Evolutionary conservation across 2,329 filamentous ascomycete species (phyloP), one percentile per base, ranked within the genome.

Genomic region (Aspergillus novofumigatus): DNA sequence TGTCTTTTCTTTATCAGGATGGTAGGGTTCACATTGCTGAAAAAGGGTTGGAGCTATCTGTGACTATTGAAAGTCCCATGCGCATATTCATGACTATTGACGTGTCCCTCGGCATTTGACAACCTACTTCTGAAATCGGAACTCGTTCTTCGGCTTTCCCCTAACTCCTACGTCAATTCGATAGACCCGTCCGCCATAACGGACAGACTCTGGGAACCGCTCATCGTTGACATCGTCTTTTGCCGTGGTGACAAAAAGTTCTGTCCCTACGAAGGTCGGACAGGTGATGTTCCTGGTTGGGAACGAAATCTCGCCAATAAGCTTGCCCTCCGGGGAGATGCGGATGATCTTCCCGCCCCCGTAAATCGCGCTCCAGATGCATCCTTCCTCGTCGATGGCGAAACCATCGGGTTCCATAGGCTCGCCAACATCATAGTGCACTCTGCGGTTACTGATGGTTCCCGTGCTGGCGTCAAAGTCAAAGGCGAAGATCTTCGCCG

Each of bases 361-460:
- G 69, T 91, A 94, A n/a, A 94, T 80, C 7, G 91, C 90, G 59
- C 89, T 87, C 92, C 93, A 97, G 67, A 96, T 81, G 76, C 89
- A 88, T n/a, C 91, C 92, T 54, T 95, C 85, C 47, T 82, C 83
- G 69, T 97, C 92, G 67, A 95, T 83, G 60, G 88, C 87, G 75
- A 93, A 92, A 2, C 92, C 92, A 73, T 97, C 92, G 1, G 91
- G 91, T 60, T 83, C 80, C 5, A 85, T 84, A 50, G 81, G 72
- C 1, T 83, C 83, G 3, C 83, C 80, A 69, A 92, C 85, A 56
- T 82, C 78, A 77, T 92, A 93, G 75, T 92, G 91, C 41, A 87
- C 78, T 55, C 89, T 85, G 67, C 85, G 83, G 73, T 89, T 87
- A 57, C 81, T 83, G 53, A 91, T 80, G n/a, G 76, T 76, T 38